phyloP scores from a whole-genome alignment of 768 basidiomycete species.

The Ephemerocybe angulata region DNA sequence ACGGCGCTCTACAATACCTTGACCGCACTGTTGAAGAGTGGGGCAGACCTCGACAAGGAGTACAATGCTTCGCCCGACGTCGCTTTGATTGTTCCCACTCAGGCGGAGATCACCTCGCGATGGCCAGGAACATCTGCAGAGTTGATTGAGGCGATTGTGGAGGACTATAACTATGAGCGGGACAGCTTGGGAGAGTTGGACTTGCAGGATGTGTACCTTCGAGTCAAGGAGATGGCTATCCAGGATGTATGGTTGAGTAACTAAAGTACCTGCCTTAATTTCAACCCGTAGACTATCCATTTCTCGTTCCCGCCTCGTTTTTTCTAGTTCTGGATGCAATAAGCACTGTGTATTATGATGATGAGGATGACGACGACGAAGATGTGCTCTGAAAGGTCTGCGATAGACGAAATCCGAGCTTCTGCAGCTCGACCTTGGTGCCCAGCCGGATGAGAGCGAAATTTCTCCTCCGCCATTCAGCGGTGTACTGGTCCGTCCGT shows the following conservation, averaged over 20 bases:
- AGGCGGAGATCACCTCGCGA: slow-evolving; percentile 59
- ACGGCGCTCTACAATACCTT: slow-evolving; percentile 77
- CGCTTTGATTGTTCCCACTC: slow-evolving; percentile 55
- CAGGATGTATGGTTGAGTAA: slow-evolving; percentile 41
- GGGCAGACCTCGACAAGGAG: slow-evolving; percentile 33
- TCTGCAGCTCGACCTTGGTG: slow-evolving; percentile 52
- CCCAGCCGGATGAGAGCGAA: slow-evolving; percentile 52
- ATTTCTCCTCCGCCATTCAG: slow-evolving; percentile 66
- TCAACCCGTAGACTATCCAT: neutral
- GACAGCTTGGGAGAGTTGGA: slow-evolving; percentile 54
- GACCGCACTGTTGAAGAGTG: slow-evolving; percentile 41
- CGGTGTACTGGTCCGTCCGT: slow-evolving; percentile 56
- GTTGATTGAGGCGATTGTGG: slow-evolving; percentile 52
- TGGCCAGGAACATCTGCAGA: slow-evolving; percentile 74
- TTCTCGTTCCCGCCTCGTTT: neutral
- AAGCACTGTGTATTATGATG: slow-evolving; percentile 11
- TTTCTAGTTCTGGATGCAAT: neutral
- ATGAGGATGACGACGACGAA: slow-evolving; percentile 10
- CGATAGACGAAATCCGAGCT: slow-evolving; percentile 11
- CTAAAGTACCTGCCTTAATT: slow-evolving; percentile 6
- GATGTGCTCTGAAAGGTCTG: neutral
- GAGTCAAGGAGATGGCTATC: slow-evolving; percentile 59
- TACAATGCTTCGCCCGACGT: slow-evolving; percentile 50
- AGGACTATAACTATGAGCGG: slow-evolving; percentile 63
- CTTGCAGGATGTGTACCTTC: slow-evolving; percentile 57